These are phyloP conservation scores for Fusarium multiceps DNA, from an alignment of 2,329 filamentous ascomycete species.

Conservation along the genomic window DNA sequence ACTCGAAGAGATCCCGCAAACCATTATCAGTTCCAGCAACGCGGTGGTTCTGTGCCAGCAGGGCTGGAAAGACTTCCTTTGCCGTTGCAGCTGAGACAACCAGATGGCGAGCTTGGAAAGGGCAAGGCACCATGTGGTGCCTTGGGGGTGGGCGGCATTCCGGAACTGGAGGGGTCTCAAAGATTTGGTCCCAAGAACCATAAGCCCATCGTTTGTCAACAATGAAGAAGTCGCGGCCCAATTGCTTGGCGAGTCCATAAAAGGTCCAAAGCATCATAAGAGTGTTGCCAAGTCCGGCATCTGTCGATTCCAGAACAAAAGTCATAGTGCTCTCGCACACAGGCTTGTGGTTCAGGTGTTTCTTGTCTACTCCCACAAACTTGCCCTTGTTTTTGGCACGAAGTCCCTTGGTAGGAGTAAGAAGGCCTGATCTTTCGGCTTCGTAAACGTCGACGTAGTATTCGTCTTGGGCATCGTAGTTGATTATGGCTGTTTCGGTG, in stretches of 20 bases:
- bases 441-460: slow-evolving; percentile 81
- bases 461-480: slow-evolving; percentile 71
- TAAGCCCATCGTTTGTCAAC: slow-evolving; percentile 88
- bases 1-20: slow-evolving; percentile 69
- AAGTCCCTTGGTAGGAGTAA: slow-evolving; percentile 55
- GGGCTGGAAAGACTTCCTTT: slow-evolving; percentile 71
- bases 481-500: slow-evolving; percentile 58
- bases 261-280: slow-evolving; percentile 86
- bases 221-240: slow-evolving; percentile 82
- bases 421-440: slow-evolving; percentile 72
- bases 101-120: slow-evolving; percentile 78
- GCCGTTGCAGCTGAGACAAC: slow-evolving; percentile 78
- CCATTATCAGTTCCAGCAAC: slow-evolving; percentile 39
- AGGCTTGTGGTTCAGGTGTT: slow-evolving; percentile 59
- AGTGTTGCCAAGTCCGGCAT: slow-evolving; percentile 81
- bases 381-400: slow-evolving; percentile 56
- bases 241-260: slow-evolving; percentile 80
- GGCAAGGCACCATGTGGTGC: slow-evolving; percentile 83
- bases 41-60: slow-evolving; percentile 51
- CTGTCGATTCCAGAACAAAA: slow-evolving; percentile 76
- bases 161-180: slow-evolving; percentile 72
- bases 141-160: slow-evolving; percentile 77
- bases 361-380: slow-evolving; percentile 61
- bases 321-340: slow-evolving; percentile 79
- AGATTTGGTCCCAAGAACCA: slow-evolving; percentile 78